Percentiles rank a stretch among this genome's conserved stretches.
These are phyloP conservation scores for Tubosaeta brunneosetosa DNA, from an alignment of 768 basidiomycete genomes.

Conservation along the genomic window DNA sequence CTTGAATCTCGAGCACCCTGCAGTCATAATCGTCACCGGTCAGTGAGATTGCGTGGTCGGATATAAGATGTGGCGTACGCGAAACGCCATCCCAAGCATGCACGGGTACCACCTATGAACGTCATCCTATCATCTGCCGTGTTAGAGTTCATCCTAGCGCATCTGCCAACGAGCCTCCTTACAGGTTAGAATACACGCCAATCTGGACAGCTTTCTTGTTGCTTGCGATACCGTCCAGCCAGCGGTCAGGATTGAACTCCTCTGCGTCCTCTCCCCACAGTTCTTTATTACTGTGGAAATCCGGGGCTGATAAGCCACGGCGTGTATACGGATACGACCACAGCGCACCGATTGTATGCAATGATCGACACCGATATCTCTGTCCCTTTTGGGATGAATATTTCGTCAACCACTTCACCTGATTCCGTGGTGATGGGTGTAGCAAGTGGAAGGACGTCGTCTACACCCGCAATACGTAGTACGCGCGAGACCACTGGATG, in stretches of 20 bases:
- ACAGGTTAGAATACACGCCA: constrained; percentile 31
- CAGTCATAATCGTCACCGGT: background rate
- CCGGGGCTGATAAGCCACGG: background rate
- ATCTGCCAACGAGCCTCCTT: background rate
- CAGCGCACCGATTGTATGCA: background rate
- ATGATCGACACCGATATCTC: constrained; percentile 40
- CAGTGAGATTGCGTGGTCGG: too few species aligned
- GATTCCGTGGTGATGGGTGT: background rate
- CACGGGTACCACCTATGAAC: constrained; percentile 20
- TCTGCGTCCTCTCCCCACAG: constrained; percentile 31
- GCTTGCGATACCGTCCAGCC: constrained; percentile 17
- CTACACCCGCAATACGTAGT: constrained; percentile 44
- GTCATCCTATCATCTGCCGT: constrained; percentile 24
- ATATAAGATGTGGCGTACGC: constrained; percentile 15
- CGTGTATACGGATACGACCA: background rate
- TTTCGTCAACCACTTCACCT: constrained; percentile 39
- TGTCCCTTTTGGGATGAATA: background rate
- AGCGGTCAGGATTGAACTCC: constrained; percentile 29
- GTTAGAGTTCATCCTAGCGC: background rate
- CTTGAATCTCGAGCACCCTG: constrained; percentile 49
- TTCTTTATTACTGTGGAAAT: constrained; percentile 18
- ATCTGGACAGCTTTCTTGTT: constrained; percentile 19
- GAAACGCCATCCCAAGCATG: constrained; percentile 32
- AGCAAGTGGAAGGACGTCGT: constrained; percentile 37
- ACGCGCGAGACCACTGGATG: constrained; percentile 50